Evolutionary conservation across 768 basidiomycete genomes (phyloP), one percentile per base, ranked within the genome.

Genomic region (Termitomyces sp.): DNA sequence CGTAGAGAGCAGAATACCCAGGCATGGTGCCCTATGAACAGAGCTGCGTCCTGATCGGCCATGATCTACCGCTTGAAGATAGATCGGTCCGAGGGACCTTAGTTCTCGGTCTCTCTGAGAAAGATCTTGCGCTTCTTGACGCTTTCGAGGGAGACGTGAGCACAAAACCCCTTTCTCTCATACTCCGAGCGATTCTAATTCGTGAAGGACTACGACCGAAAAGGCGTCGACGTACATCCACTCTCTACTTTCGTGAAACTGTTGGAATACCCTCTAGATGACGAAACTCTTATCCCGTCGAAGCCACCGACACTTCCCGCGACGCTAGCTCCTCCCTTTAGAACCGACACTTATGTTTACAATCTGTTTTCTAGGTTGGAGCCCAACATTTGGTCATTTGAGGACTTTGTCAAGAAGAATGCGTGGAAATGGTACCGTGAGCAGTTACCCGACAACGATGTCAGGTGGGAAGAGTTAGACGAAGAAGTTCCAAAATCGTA

Each of bases 311-410:
- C 76, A 2, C 63, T 82, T 9, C 77, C 77, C 17, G 45, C 67
- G 3, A 50, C 62, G 0, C 52, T 79, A 0, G 41, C 62, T 5
- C 56, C 62, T 0, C 55, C 75, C 0, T 62, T 84, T 0, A 63
- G 74, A n/a, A 85, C 79, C 0, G 77, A 89, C 57, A 85, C 88
- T 2, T 98, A 97, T 64, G 76, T 93, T 22, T 96, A 84, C 79
- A 67, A 66, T 26, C 69, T 71, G 3, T 65, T 79, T 7, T 59
- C 62, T 0, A 57, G 68, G 7, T 72, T 98, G 8, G 73, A 80
- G 24, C 73, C 81, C 0, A 74, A 76, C 30, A 69, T 90, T 4
- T 98, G 95, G 95, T 79, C 83, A 0, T 94, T 87, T 63, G 82
- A 84, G n/a, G 80, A 84, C 3, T 97, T 97, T 64, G 77, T 96